phyloP scores from a whole-genome alignment of 2,329 filamentous ascomycete species.

The Aspergillus thermomutatus region DNA sequence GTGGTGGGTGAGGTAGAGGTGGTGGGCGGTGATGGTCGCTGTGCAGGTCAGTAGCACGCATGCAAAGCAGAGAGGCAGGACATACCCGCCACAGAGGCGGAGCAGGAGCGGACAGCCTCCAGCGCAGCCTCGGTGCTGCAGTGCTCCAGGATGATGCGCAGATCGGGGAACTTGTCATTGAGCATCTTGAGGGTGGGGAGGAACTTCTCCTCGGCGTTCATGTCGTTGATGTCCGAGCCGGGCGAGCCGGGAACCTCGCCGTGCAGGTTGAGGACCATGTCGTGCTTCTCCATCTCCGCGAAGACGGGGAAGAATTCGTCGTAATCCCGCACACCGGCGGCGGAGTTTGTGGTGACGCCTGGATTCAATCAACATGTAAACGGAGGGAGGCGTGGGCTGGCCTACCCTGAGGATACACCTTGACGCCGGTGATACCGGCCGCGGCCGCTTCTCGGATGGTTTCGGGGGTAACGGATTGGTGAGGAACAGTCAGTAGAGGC shows the following conservation, averaged over 20 bases:
- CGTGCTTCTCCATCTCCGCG: conserved; percentile 80
- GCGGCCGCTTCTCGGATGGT: conserved; percentile 70
- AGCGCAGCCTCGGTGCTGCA: conserved; percentile 82
- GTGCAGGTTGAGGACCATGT: conserved; percentile 87
- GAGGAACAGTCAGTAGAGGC: conserved; percentile 33
- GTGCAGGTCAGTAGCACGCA: background rate
- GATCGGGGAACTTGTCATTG: conserved; percentile 67
- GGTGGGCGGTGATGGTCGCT: conserved; percentile 82
- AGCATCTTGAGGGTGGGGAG: conserved; percentile 74
- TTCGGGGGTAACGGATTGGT: conserved; percentile 62
- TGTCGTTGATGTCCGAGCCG: conserved; percentile 47
- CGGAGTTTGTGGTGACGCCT: conserved; percentile 58
- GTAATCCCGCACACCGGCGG: conserved; percentile 46
- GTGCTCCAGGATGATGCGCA: conserved; percentile 66
- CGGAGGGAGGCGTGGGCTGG: background rate
- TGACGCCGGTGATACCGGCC: conserved; percentile 68
- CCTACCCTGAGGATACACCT: conserved; percentile 10
- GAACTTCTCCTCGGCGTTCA: conserved; percentile 73
- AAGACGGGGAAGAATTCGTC: conserved; percentile 60
- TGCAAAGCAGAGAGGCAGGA: conserved; percentile 2
- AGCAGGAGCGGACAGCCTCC: conserved; percentile 71
- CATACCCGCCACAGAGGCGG: conserved; percentile 64
- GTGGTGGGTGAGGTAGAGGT: conserved; percentile 75
- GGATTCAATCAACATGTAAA: no score
- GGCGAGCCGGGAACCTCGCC: conserved; percentile 57